These are phyloP conservation scores for Colletotrichum simmondsii DNA, from an alignment of 2,329 filamentous ascomycete genomes.

Conservation along the genomic window DNA sequence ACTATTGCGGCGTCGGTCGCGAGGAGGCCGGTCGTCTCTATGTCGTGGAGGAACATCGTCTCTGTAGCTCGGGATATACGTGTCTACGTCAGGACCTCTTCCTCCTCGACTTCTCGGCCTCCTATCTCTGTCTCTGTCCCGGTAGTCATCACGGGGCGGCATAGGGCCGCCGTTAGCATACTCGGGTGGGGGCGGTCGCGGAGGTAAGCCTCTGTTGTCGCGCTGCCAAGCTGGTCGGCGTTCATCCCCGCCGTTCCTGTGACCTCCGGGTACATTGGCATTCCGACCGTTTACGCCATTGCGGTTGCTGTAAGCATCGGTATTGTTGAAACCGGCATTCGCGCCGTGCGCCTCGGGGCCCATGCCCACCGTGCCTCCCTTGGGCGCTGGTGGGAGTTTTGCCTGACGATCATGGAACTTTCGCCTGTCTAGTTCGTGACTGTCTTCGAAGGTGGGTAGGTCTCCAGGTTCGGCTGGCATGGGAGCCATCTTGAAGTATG, in stretches of 20 bases:
- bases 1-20: conserved; percentile 36
- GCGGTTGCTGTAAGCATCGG: conserved; percentile 59
- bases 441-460: conserved; percentile 92
- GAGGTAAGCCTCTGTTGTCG: conserved; percentile 63
- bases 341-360: conserved; percentile 62
- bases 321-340: conserved; percentile 61
- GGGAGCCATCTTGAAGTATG: conserved; percentile 86
- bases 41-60: conserved; percentile 43
- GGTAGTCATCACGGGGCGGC: conserved; percentile 52
- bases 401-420: conserved; percentile 90
- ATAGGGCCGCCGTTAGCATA: conserved; percentile 45
- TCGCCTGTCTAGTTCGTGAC: conserved; percentile 93
- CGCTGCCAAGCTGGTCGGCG: conserved; percentile 66
- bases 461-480: conserved; percentile 85
- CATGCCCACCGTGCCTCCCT: conserved; percentile 88
- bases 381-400: conserved; percentile 87
- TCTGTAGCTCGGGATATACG: conserved; percentile 61
- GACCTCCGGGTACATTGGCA: conserved; percentile 46
- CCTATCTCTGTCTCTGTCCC: conserved; percentile 43
- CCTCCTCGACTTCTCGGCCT: conserved; percentile 46
- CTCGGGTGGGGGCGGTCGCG: conserved; percentile 61
- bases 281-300: conserved; percentile 62
- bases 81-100: conserved; percentile 55
- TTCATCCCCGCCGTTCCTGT: conserved; percentile 50
- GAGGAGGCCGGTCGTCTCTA: conserved; percentile 42